Evolutionary conservation across 2,329 filamentous ascomycete species (phyloP).

Genomic region (Westerdykella aurantiaca): DNA sequence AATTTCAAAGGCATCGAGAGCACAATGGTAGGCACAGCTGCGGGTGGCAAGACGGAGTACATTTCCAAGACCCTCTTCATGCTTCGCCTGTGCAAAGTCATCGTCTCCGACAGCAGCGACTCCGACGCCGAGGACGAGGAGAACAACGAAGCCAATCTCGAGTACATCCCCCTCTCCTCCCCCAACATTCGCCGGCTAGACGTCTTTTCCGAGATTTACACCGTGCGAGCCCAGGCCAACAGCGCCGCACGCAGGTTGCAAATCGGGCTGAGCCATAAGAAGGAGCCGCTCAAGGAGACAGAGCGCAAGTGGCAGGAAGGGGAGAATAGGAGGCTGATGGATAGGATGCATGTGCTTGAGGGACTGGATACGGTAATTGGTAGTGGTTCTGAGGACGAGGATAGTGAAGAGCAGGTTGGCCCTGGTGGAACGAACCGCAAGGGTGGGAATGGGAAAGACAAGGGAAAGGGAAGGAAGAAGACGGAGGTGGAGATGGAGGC

Average conservation of each 20-base stretch:
- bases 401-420: slow-evolving; percentile 13
- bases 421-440: slow-evolving; percentile 15
- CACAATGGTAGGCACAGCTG: slow-evolving; percentile 6
- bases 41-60: slow-evolving; percentile 5
- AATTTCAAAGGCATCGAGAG: slow-evolving; percentile 4
- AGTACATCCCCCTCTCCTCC: slow-evolving; percentile 6
- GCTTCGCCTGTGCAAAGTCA: slow-evolving; percentile 17
- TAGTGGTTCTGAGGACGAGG: background rate
- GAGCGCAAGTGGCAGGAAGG: slow-evolving; percentile 13
- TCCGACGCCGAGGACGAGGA: slow-evolving; percentile 1
- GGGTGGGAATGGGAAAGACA: slow-evolving; percentile 5
- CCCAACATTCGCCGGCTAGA: background rate
- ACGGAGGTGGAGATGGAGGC: slow-evolving; percentile 18
- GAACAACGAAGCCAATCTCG: slow-evolving; percentile 5
- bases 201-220: slow-evolving; percentile 18
- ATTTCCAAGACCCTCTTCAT: slow-evolving; percentile 17
- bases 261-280: slow-evolving; percentile 19
- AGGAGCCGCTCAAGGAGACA: slow-evolving; percentile 2
- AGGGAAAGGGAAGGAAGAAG: slow-evolving; percentile 21
- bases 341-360: slow-evolving; percentile 10
- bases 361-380: background rate
- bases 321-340: slow-evolving; percentile 9
- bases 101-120: background rate
- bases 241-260: slow-evolving; percentile 21
- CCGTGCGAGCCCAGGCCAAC: slow-evolving; percentile 19